phyloP scores from a whole-genome alignment of 2,329 filamentous ascomycete genomes.

The Aureobasidium vineae region DNA sequence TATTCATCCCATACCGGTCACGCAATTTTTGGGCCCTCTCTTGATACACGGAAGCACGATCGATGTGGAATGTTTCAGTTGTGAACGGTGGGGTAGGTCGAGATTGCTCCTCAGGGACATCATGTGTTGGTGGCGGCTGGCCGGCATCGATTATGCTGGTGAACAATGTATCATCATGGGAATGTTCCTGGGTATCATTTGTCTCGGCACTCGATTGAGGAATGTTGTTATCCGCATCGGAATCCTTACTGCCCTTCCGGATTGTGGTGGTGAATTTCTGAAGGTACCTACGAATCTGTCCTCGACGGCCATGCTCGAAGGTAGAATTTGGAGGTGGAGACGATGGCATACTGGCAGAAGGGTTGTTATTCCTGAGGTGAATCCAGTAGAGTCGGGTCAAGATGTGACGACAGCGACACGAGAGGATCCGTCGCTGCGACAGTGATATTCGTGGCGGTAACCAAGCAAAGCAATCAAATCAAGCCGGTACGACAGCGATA shows the following conservation, averaged over 20 bases:
- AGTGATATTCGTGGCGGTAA: not conserved
- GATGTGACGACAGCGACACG: not conserved
- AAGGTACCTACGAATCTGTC: conserved; percentile 16
- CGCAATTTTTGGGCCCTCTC: conserved; percentile 14
- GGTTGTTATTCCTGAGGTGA: not conserved
- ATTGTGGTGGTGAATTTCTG: conserved; percentile 26
- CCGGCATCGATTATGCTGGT: conserved; percentile 19
- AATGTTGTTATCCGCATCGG: conserved; percentile 17
- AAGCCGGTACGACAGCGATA: not conserved
- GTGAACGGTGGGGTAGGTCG: not conserved
- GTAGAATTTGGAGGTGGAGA: not conserved
- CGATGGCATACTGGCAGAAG: not conserved
- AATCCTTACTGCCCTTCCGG: conserved; percentile 25
- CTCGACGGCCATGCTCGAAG: conserved; percentile 17
- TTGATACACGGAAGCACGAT: conserved; percentile 21
- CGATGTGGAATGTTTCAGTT: conserved; percentile 24
- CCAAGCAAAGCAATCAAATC: not conserved
- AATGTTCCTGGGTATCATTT: conserved; percentile 12
- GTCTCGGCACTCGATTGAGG: conserved; percentile 3
- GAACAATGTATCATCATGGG: conserved; percentile 24
- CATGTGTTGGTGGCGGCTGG: not conserved
- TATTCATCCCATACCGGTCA: conserved; percentile 20
- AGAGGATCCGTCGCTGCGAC: not conserved
- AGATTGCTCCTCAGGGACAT: conserved; percentile 11
- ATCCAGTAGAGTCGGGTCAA: not conserved